Base-by-base conservation (phyloP, 148 eudicot species). In the Fagopyrum tataricum region DNA sequence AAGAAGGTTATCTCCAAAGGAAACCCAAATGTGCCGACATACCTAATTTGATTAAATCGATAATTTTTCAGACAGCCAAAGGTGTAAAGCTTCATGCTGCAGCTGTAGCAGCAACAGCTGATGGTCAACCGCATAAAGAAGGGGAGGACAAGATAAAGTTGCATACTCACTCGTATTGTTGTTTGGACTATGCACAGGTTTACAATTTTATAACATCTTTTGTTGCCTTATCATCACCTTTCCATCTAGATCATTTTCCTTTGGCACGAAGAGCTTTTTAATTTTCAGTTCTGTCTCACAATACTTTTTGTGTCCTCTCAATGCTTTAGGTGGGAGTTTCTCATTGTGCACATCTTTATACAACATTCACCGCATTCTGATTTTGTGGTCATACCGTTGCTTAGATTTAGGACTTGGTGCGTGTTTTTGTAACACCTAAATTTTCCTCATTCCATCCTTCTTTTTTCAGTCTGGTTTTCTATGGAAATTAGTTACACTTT, bases 101-200 rank as follows among this genome's bases (percentile, higher is more conserved):
- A 44, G 99, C 97, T 31, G 81, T 90, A 40, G 94, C 97, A 67
- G 99, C 97, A 21, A 85, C 91, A 39, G 87, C 81, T 75, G 97
- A 90, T 55, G 77, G 80, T 76, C 86, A 75, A 40, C 82, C 72
- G 40, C 71, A 26, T 59, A 89, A 88, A 80, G 92, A 90, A 71
- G 97, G 97, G 40, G 99, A 95, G 10, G 92, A 92, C 4, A 95
- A 91, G 78, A 80, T 84, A 44, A 95, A 95, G 84, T 70, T 92
- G 84, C 99, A 91, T 75, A 95, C 72, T 67, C 99, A 96, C 71
- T 92, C 97, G 46, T 96, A 90, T 68, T 96, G 97, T 72, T 92
- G 99, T 73, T 81, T 96, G 75, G 99, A 96, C 79, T 92, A 96
- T 86, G 90, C 97, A 51, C 99, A 96, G 44, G 53, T 78, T 6